Conservation (phyloP, 352 stramenopile species). For the Pythium scleroteichum region DNA sequence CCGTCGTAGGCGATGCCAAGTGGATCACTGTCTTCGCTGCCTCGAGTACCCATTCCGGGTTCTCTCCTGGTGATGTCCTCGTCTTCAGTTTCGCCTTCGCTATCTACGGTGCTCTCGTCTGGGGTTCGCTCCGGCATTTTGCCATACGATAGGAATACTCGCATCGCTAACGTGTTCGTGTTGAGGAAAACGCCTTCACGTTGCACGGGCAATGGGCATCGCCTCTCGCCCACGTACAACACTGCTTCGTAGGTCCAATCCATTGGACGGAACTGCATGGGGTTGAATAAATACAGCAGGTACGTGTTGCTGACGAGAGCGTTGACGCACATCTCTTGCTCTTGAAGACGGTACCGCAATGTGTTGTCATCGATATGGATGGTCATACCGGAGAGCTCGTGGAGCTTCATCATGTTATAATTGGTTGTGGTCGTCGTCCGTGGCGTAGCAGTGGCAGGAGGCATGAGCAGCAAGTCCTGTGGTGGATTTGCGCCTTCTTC, state of each 20-base stretch:
- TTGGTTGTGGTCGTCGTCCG: background rate
- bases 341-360: conserved; percentile 63
- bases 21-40: conserved; percentile 54
- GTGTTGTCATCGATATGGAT: conserved; percentile 87
- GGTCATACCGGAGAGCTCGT: conserved; percentile 85
- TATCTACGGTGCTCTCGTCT: conserved; percentile 12
- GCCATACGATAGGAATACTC: conserved; percentile 85
- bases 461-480: background rate
- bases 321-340: conserved; percentile 71
- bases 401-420: conserved; percentile 51
- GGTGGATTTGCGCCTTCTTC: background rate
- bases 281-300: conserved; percentile 88
- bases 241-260: conserved; percentile 81
- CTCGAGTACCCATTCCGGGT: conserved; percentile 33
- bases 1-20: conserved; percentile 64
- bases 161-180: conserved; percentile 60
- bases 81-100: conserved; percentile 17
- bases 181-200: conserved; percentile 85
- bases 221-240: conserved; percentile 52
- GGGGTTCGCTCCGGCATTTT: conserved; percentile 47
- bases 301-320: conserved; percentile 85
- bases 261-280: conserved; percentile 73
- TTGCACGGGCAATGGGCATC: conserved; percentile 55
- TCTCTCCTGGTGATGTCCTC: conserved; percentile 3
- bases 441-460: background rate